Percentiles rank a stretch among this genome's conserved stretches.
Evolutionary conservation across 1,139 yeast species (phyloP).

Genomic region (Eremothecium cymbalariae): DNA sequence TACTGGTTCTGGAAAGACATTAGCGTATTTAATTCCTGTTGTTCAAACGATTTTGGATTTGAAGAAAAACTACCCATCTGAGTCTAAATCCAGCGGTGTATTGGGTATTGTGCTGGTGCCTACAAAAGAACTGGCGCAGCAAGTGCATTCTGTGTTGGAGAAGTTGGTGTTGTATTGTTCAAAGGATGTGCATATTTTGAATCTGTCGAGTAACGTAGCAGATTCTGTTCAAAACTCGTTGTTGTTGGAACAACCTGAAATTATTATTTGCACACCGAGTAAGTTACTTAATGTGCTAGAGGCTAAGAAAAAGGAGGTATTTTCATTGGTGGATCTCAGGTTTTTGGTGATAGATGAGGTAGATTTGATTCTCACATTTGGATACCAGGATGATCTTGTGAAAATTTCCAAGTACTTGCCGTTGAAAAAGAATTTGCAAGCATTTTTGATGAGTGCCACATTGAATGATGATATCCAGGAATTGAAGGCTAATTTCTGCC

Average conservation of each 20-base stretch:
- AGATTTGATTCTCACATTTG: slow-evolving; percentile 82
- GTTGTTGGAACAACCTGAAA: slow-evolving; percentile 66
- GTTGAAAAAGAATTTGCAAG: slow-evolving; percentile 67
- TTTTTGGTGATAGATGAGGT: slow-evolving; percentile 92
- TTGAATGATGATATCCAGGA: slow-evolving; percentile 76
- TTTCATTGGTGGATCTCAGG: slow-evolving; percentile 48
- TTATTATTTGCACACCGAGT: slow-evolving; percentile 83
- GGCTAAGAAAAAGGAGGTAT: slow-evolving; percentile 31
- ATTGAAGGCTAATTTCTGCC: slow-evolving; percentile 69
- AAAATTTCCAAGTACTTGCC: slow-evolving; percentile 59
- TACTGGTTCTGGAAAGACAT: slow-evolving; percentile 89
- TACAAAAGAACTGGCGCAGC: slow-evolving; percentile 76
- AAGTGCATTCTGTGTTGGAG: slow-evolving; percentile 64
- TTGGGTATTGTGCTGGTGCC: slow-evolving; percentile 68
- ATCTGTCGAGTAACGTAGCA: slow-evolving; percentile 64
- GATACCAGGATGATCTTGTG: slow-evolving; percentile 77
- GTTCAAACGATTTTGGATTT: slow-evolving; percentile 53
- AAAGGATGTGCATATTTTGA: slow-evolving; percentile 55
- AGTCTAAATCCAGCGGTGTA: slow-evolving; percentile 33
- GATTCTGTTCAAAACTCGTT: slow-evolving; percentile 68
- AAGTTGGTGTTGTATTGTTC: slow-evolving; percentile 66
- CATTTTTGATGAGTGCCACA: slow-evolving; percentile 95
- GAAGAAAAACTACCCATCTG: slow-evolving; percentile 22
- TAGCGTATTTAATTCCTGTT: slow-evolving; percentile 75
- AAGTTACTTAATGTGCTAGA: slow-evolving; percentile 57